Evolutionary conservation across 2,329 filamentous ascomycete species (phyloP).

Genomic region (Westerdykella aurantiaca): DNA sequence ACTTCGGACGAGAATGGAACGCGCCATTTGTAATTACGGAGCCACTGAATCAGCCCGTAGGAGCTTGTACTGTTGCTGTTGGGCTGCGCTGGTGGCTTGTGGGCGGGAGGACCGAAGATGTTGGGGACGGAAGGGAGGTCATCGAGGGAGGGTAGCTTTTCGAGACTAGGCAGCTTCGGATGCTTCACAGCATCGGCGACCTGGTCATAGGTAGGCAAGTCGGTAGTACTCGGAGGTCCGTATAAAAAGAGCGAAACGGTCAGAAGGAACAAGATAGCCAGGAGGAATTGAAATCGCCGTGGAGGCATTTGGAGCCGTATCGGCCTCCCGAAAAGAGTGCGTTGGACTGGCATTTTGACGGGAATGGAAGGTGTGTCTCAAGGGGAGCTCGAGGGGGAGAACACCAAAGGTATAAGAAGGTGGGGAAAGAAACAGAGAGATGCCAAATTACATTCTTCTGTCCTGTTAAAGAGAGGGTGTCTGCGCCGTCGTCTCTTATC

Average conservation of each 20-base stretch:
- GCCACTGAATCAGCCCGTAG: slow-evolving; percentile 71
- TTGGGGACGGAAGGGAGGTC: slow-evolving; percentile 43
- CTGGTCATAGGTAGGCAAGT: slow-evolving; percentile 34
- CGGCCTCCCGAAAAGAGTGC: slow-evolving; percentile 28
- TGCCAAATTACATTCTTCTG: background rate
- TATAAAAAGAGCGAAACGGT: slow-evolving; percentile 33
- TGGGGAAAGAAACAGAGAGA: background rate
- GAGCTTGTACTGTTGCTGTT: slow-evolving; percentile 60
- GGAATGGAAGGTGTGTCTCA: slow-evolving; percentile 5
- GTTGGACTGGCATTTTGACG: slow-evolving; percentile 31
- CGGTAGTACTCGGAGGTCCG: slow-evolving; percentile 29
- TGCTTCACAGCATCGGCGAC: slow-evolving; percentile 36
- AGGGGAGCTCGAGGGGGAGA: slow-evolving; percentile 16
- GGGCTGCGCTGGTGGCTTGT: slow-evolving; percentile 65
- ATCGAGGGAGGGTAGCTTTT: slow-evolving; percentile 28
- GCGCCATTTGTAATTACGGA: slow-evolving; percentile 83
- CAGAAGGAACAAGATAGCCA: slow-evolving; percentile 32
- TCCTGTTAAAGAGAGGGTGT: too few species aligned
- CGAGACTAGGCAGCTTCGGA: slow-evolving; percentile 33
- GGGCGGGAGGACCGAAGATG: slow-evolving; percentile 63
- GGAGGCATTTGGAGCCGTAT: slow-evolving; percentile 37
- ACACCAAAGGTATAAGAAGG: background rate
- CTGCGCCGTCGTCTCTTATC: too few species aligned
- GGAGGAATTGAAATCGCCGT: slow-evolving; percentile 44
- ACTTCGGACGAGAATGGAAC: slow-evolving; percentile 81